Percentiles rank a stretch among this genome's conserved stretches.
phyloP scores from a whole-genome alignment of 768 basidiomycete genomes.

The Auricularia cornea region DNA sequence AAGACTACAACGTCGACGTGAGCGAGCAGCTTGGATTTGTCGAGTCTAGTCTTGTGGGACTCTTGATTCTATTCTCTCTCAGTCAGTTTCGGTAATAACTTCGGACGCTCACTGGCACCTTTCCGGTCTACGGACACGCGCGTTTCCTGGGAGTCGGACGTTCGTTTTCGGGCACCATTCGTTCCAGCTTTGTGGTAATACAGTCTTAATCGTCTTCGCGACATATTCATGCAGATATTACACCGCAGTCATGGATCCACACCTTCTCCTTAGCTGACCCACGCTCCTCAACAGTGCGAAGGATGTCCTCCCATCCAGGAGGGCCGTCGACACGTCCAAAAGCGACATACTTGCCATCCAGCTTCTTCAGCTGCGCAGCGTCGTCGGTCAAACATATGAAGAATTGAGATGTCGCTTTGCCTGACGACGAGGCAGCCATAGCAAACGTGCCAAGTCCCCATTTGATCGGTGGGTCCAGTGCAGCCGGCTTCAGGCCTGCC shows the following conservation, averaged over 20 bases:
- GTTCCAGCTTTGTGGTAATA: too few relatives aligned
- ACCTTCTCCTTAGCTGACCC: constrained; percentile 30
- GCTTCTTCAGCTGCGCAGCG: constrained; percentile 32
- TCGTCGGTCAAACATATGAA: constrained; percentile 40
- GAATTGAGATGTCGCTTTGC: constrained; percentile 42
- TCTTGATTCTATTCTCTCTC: too few relatives aligned
- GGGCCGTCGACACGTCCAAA: constrained; percentile 30
- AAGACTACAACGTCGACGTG: too few relatives aligned
- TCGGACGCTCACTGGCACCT: too few relatives aligned
- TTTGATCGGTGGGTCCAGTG: constrained; percentile 6
- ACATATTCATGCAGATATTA: constrained; percentile 4
- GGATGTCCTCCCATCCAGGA: constrained; percentile 24
- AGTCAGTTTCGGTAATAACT: too few relatives aligned
- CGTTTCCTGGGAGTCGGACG: too few relatives aligned
- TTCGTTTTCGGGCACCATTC: too few relatives aligned
- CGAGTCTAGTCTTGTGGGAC: too few relatives aligned
- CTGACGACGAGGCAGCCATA: constrained; percentile 39
- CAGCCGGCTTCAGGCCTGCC: constrained; percentile 33
- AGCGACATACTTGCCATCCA: constrained; percentile 42
- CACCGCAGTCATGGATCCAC: constrained; percentile 38
- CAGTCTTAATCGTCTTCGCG: too few relatives aligned
- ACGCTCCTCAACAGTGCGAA: constrained; percentile 26
- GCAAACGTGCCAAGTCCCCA: constrained; percentile 37
- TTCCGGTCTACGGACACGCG: too few relatives aligned
- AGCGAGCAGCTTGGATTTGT: too few relatives aligned